These are phyloP conservation scores for Magnaporthales sp. DNA, from an alignment of 2,329 filamentous ascomycete genomes.

Conservation along the genomic window DNA sequence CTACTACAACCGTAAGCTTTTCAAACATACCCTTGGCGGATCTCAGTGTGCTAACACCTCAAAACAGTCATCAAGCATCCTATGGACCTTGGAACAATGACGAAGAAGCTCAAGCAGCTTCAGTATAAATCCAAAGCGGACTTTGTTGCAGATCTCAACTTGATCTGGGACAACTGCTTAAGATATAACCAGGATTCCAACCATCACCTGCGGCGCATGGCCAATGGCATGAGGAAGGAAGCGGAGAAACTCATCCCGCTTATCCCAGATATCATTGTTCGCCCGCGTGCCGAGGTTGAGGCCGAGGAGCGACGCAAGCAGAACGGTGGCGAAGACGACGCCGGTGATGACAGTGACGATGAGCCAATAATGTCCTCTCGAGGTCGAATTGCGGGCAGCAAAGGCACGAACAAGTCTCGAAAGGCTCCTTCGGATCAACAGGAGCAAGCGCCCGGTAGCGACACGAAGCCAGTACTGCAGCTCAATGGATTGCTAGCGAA, in stretches of 20 bases:
- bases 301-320: conserved; percentile 78
- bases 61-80: conserved; percentile 70
- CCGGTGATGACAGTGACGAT: conserved; percentile 86
- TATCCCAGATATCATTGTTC: conserved; percentile 86
- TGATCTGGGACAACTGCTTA: conserved; percentile 96
- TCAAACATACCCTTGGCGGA: not conserved
- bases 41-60: not conserved
- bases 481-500: conserved; percentile 55
- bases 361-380: conserved; percentile 97
- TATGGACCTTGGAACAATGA: conserved; percentile 97
- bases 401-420: conserved; percentile 67
- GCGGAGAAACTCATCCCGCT: conserved; percentile 93
- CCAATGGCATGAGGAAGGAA: conserved; percentile 92
- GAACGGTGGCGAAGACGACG: conserved; percentile 75
- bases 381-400: conserved; percentile 79
- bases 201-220: conserved; percentile 84
- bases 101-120: conserved; percentile 84
- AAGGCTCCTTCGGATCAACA: conserved; percentile 66
- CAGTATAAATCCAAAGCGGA: conserved; percentile 85
- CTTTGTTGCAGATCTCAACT: conserved; percentile 84
- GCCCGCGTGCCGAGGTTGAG: conserved; percentile 89
- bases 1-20: conserved; percentile 58
- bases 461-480: conserved; percentile 65
- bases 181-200: conserved; percentile 88
- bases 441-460: conserved; percentile 69